Conservation (phyloP, 177 flowering plant species). For the Vitis hybrid region DNA sequence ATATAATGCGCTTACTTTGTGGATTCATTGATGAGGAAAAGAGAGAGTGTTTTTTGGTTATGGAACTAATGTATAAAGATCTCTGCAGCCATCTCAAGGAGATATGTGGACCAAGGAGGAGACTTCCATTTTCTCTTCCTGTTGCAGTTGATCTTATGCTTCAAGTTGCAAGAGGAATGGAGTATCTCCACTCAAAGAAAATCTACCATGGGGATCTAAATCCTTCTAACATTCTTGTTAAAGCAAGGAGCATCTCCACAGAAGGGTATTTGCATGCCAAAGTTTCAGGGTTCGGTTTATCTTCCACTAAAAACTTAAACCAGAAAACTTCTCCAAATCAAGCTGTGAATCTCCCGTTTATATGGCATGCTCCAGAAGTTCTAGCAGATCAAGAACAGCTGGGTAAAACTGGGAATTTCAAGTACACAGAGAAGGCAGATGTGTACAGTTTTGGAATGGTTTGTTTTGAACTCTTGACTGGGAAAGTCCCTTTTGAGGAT, state of each 20-base stretch:
- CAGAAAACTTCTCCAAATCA: slow-evolving; percentile 17
- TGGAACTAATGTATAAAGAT: slow-evolving; percentile 43
- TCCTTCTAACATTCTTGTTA: slow-evolving; percentile 39
- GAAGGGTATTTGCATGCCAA: slow-evolving; percentile 42
- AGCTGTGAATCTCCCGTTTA: slow-evolving; percentile 25
- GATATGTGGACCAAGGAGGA: slow-evolving; percentile 30
- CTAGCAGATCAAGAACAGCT: slow-evolving; percentile 37
- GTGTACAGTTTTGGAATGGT: slow-evolving; percentile 54
- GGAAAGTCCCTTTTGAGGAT: slow-evolving; percentile 55
- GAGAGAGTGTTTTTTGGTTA: slow-evolving; percentile 37
- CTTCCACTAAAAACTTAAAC: slow-evolving; percentile 2
- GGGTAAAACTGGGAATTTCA: slow-evolving; percentile 14
- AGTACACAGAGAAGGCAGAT: slow-evolving; percentile 40
- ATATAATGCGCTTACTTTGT: slow-evolving; percentile 28
- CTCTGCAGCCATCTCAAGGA: slow-evolving; percentile 38
- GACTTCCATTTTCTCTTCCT: slow-evolving; percentile 37
- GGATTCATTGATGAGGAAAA: slow-evolving; percentile 45
- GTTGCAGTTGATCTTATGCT: slow-evolving; percentile 46
- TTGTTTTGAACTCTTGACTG: slow-evolving; percentile 45
- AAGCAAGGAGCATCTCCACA: slow-evolving; percentile 18
- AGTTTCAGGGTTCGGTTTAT: slow-evolving; percentile 39
- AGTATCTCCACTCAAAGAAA: slow-evolving; percentile 41
- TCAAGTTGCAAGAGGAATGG: slow-evolving; percentile 55
- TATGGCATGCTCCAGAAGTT: slow-evolving; percentile 54
- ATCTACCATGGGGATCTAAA: slow-evolving; percentile 41